Percentiles rank a stretch among this genome's conserved stretches.
These are phyloP conservation scores for Spongispora temasekensis DNA, from an alignment of 1,284 basidiomycete genomes.

Conservation along the genomic window DNA sequence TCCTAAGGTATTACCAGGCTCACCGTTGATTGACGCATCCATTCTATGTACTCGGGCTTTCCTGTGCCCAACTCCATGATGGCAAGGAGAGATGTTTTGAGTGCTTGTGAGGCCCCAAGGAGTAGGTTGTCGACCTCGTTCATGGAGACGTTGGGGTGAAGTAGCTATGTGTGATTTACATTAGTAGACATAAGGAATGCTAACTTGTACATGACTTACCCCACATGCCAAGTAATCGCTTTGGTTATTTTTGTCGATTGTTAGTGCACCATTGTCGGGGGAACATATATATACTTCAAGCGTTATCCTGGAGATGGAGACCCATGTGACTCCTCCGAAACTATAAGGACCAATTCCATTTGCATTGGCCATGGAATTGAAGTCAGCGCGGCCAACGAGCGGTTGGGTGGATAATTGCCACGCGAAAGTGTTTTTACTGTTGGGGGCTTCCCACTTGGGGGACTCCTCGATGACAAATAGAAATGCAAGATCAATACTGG, in stretches of 20 bases:
- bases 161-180: neutral
- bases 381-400: neutral
- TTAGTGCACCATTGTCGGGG: neutral
- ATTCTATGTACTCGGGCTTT: neutral
- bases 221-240: neutral
- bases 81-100: neutral
- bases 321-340: neutral
- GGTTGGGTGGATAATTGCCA: neutral
- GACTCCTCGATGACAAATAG: neutral
- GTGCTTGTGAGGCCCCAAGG: neutral
- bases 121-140: neutral
- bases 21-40: neutral
- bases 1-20: neutral
- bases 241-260: neutral
- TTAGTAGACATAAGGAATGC: neutral
- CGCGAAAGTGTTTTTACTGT: neutral
- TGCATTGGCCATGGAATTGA: neutral
- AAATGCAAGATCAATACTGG: neutral
- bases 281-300: neutral
- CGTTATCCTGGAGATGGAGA: neutral
- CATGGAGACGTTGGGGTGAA: neutral
- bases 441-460: neutral
- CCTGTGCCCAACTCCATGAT: neutral
- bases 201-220: neutral
- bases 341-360: neutral